Base-by-base conservation (phyloP, 176 grass and related monocot species). In the Aegilops sharonensis region DNA sequence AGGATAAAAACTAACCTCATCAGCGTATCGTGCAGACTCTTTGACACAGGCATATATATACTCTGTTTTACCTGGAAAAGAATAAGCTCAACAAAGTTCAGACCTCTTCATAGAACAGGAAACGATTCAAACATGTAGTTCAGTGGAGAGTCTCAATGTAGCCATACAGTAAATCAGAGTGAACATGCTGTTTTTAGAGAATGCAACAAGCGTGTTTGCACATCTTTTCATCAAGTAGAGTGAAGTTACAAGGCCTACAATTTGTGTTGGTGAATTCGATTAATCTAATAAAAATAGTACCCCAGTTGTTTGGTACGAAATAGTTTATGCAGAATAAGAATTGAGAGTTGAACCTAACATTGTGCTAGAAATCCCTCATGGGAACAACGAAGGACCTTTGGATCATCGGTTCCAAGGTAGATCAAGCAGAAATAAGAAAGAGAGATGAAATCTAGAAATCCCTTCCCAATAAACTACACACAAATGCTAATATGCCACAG, bases 41-140 rank as follows among this genome's bases (percentile, higher is more conserved):
- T 91, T 95, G 64, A 95, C 91, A 75, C 56, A 65, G 81, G 87
- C 88, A 84, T 88, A 98, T 39, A 98, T 86, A 92, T 98, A 98
- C 84, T 98, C 96, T 36, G 90, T 95, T 93, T 95, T 95, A 88
- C 96, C 96, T 98, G 84, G n/a, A 89, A 89, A 80, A 59, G 1
- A 43, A 73, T 11, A 72, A 65, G 72, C 29, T 64, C 60, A 75
- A 24, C 4, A n/a, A n/a, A n/a, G n/a, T 84, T 60, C 54, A 62
- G 65, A 47, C n/a, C 24, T 82, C 9, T 73, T 86, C 62, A 45
- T 20, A 2, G 66, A 82, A 52, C 23, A 78, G 20, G 68, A 70
- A 70, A 4, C 45, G 14, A 86, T 39, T 77, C 6, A 2, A 76
- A 81, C 6, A 81, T 10, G 83, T 88, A 83, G 71, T 47, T 3